phyloP scores from a whole-genome alignment of 257 asterid genomes.

The Solanum acaule region DNA sequence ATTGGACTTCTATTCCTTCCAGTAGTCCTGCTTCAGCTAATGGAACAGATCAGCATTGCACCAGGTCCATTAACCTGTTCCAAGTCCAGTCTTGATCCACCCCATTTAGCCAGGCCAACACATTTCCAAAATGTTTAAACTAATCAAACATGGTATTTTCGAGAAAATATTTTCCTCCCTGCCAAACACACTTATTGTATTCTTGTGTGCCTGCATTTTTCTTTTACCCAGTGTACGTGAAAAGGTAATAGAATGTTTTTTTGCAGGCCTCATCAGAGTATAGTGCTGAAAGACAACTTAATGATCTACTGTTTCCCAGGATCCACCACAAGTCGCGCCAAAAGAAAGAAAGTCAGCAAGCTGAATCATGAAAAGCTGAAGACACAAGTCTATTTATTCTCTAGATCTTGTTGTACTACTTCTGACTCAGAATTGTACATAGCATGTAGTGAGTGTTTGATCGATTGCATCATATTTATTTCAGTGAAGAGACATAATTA shows the following conservation, averaged over 20 bases:
- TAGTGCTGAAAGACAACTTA: conserved; percentile 83
- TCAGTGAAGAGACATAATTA: not conserved
- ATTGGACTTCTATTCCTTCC: not conserved
- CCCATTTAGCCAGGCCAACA: not conserved
- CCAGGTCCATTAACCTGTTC: not conserved
- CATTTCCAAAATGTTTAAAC: not conserved
- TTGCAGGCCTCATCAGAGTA: conserved; percentile 91
- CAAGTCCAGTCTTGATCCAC: not conserved
- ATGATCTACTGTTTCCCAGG: conserved; percentile 70
- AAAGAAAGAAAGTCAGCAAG: conserved; percentile 75
- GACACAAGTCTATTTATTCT: not conserved
- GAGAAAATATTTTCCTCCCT: not conserved
- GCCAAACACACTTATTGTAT: not conserved
- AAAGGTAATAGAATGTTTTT: not conserved
- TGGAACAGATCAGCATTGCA: not conserved
- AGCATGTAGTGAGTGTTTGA: not conserved
- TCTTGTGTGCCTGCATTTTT: not conserved
- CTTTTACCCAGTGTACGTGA: not conserved
- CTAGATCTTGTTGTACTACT: conserved; percentile 7
- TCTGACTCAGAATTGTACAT: conserved; percentile 29
- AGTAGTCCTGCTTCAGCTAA: not conserved
- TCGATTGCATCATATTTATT: not conserved
- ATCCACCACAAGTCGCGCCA: conserved; percentile 49
- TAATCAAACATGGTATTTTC: not conserved
- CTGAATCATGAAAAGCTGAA: conserved; percentile 39